Conservation (phyloP, 2,329 filamentous ascomycete genomes). For the Pseudocercospora crystallina region DNA sequence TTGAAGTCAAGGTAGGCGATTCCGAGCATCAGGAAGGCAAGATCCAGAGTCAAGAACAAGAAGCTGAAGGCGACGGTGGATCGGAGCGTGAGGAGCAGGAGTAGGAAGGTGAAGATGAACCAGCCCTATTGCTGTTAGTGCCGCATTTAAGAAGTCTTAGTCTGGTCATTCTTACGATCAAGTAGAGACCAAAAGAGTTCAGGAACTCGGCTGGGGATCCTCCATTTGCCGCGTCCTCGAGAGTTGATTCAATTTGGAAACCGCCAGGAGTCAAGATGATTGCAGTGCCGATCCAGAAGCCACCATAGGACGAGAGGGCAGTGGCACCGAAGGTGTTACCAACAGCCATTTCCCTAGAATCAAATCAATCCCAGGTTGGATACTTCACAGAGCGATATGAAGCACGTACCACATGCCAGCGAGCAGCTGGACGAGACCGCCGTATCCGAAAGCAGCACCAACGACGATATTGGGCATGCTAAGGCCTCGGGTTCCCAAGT, state of each 20-base stretch:
- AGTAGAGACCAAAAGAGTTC: slow-evolving; percentile 57
- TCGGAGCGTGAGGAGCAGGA: slow-evolving; percentile 55
- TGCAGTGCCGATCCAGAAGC: slow-evolving; percentile 62
- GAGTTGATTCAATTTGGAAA: slow-evolving; percentile 49
- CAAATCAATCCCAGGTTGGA: not conserved
- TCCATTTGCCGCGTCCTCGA: slow-evolving; percentile 36
- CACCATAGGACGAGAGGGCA: slow-evolving; percentile 60
- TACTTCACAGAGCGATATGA: not conserved
- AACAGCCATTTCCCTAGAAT: slow-evolving; percentile 51
- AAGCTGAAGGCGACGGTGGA: slow-evolving; percentile 60
- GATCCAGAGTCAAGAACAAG: slow-evolving; percentile 58
- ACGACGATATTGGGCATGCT: slow-evolving; percentile 48
- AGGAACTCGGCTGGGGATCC: slow-evolving; percentile 44
- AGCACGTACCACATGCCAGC: slow-evolving; percentile 56
- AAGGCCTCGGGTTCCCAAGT: slow-evolving; percentile 46
- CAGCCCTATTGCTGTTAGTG: slow-evolving; percentile 42
- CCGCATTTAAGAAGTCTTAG: slow-evolving; percentile 3
- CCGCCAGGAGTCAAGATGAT: slow-evolving; percentile 58
- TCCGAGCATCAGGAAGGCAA: slow-evolving; percentile 60
- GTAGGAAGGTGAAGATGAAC: slow-evolving; percentile 60
- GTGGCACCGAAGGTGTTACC: slow-evolving; percentile 66
- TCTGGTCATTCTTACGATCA: slow-evolving; percentile 44
- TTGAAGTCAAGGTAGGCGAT: slow-evolving; percentile 53
- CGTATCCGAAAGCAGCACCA: slow-evolving; percentile 51
- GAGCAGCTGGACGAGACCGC: slow-evolving; percentile 52